phyloP scores from a whole-genome alignment of 2,329 filamentous ascomycete genomes.

The Xylariaceae sp. region DNA sequence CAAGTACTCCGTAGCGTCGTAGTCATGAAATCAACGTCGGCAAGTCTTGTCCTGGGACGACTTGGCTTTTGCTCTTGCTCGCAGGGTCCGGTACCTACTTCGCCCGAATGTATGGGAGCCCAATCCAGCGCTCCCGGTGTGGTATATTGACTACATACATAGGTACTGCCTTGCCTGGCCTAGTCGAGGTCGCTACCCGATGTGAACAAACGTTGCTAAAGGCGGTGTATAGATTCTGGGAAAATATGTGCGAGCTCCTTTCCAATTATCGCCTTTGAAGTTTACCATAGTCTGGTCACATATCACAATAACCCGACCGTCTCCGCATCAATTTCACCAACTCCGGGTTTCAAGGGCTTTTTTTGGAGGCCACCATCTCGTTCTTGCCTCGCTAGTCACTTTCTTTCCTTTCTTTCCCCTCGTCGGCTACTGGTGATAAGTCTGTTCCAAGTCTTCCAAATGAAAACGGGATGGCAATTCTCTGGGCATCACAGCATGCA shows the following conservation, averaged over 20 bases:
- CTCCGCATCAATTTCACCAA: neutral
- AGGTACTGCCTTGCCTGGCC: neutral
- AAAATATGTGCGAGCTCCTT: neutral
- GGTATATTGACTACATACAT: neutral
- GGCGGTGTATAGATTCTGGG: neutral
- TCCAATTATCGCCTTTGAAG: neutral
- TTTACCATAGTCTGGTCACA: neutral
- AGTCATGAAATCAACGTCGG: too few species aligned
- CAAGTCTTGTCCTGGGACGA: neutral
- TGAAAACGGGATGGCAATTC: neutral
- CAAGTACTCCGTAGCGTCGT: too few species aligned
- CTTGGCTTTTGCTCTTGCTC: neutral
- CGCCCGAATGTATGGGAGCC: neutral
- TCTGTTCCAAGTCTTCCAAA: neutral
- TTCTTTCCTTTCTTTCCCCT: neutral
- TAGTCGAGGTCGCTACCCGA: neutral
- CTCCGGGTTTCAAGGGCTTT: neutral
- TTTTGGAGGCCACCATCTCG: neutral
- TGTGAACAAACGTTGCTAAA: neutral
- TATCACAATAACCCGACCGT: neutral
- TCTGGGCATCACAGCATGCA: neutral
- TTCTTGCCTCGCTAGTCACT: neutral
- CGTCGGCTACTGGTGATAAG: neutral
- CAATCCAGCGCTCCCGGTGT: neutral
- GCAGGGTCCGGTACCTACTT: conserved; percentile 3